These are phyloP conservation scores for Pichia sp. DNA, from an alignment of 1,139 yeast species.

Conservation along the genomic window DNA sequence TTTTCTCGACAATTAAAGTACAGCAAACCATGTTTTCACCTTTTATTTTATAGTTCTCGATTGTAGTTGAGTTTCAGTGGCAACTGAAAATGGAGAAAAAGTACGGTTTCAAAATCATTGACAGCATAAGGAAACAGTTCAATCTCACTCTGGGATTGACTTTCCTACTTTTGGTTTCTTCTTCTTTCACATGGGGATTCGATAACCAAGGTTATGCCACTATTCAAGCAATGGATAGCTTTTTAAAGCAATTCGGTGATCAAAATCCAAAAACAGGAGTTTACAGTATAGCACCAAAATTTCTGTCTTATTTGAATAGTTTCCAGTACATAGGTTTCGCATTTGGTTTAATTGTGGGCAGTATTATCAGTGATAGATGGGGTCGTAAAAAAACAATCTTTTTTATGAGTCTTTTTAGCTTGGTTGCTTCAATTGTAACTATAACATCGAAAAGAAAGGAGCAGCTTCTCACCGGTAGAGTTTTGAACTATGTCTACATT, in stretches of 20 bases:
- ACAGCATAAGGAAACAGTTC: not conserved
- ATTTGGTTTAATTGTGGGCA: slow-evolving; percentile 6
- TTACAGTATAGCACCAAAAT: slow-evolving; percentile 1
- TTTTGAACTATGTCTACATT: not conserved
- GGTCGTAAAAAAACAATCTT: slow-evolving; percentile 5
- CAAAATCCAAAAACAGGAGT: not conserved
- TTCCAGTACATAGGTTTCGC: slow-evolving; percentile 10
- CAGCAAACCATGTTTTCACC: too few relatives aligned
- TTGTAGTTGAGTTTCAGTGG: too few relatives aligned
- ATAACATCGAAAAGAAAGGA: not conserved
- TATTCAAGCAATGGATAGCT: slow-evolving; percentile 7
- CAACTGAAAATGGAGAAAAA: not conserved
- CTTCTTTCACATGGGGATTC: slow-evolving; percentile 10
- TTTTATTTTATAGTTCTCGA: too few relatives aligned
- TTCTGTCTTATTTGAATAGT: slow-evolving; percentile 7
- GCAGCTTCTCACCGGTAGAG: not conserved
- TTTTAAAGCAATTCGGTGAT: slow-evolving; percentile 1
- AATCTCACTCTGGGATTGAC: not conserved
- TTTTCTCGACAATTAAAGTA: not conserved
- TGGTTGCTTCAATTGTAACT: not conserved
- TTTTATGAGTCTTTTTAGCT: not conserved
- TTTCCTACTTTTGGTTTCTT: slow-evolving; percentile 1
- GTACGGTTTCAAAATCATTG: not conserved
- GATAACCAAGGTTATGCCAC: slow-evolving; percentile 12
- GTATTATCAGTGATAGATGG: slow-evolving; percentile 4